These are phyloP conservation scores for Terfezia claveryi DNA, from an alignment of 495 filamentous ascomycete species.

Conservation along the genomic window DNA sequence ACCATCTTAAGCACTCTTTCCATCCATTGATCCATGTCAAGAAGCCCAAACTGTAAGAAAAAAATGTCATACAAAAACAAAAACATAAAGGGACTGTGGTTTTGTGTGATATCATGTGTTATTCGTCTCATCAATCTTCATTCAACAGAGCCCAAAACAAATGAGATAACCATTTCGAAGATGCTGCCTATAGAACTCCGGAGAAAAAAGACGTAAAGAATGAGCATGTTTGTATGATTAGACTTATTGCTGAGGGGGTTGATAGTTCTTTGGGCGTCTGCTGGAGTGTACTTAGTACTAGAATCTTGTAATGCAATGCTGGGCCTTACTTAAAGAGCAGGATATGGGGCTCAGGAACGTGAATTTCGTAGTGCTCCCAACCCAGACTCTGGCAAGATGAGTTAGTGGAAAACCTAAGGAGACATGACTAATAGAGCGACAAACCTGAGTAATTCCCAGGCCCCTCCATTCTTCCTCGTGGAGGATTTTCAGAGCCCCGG, in stretches of 20 bases:
- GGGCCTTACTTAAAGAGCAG: slow-evolving; percentile 79
- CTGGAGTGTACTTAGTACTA: slow-evolving; percentile 1
- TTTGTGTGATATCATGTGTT: too few species aligned
- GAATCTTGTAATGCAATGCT: neutral
- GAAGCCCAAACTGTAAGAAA: too few species aligned
- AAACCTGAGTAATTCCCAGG: slow-evolving; percentile 84
- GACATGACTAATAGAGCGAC: slow-evolving; percentile 4
- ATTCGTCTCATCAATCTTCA: neutral
- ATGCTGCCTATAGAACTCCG: neutral
- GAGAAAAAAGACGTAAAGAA: neutral
- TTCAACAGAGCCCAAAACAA: neutral
- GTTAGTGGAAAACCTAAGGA: neutral
- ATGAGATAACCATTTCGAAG: neutral
- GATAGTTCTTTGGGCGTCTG: slow-evolving; percentile 20
- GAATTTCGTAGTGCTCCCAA: slow-evolving; percentile 98
- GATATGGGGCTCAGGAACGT: slow-evolving; percentile 95
- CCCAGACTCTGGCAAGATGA: slow-evolving; percentile 52
- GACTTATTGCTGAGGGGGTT: neutral
- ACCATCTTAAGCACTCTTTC: too few species aligned
- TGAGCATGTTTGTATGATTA: neutral
- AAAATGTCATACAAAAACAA: too few species aligned
- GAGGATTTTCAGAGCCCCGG: slow-evolving; percentile 82
- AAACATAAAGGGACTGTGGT: too few species aligned
- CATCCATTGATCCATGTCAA: too few species aligned
- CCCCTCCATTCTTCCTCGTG: slow-evolving; percentile 98